Percentiles rank a stretch among this genome's conserved stretches.
These are phyloP conservation scores for Miscanthus sacchariflorus DNA, from an alignment of 202 grass and related monocot species.

Conservation along the genomic window DNA sequence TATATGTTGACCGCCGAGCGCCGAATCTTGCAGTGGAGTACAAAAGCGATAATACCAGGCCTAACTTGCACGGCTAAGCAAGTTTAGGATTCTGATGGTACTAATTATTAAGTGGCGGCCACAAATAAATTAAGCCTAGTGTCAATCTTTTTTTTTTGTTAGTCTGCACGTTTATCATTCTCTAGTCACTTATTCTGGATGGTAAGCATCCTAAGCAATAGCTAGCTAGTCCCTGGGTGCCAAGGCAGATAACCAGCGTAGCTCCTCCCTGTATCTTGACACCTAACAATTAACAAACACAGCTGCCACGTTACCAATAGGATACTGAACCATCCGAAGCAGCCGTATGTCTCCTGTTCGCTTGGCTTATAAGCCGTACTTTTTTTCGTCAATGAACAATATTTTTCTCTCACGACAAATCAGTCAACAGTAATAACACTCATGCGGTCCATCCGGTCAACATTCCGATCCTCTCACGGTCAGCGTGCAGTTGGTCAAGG, in stretches of 20 bases:
- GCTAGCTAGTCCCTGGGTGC: too few species aligned
- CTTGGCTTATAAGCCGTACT: too few species aligned
- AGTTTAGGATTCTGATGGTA: neutral
- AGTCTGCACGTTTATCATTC: neutral
- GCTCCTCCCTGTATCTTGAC: too few species aligned
- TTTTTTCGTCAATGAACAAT: too few species aligned
- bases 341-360: too few species aligned
- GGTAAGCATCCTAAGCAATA: neutral
- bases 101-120: neutral
- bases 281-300: too few species aligned
- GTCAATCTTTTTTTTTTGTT: neutral
- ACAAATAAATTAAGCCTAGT: neutral
- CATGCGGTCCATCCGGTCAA: neutral
- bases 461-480: neutral
- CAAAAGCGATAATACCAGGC: neutral
- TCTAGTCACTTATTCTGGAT: neutral
- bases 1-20: neutral
- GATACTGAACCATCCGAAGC: neutral
- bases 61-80: constrained; percentile 30
- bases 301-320: too few species aligned
- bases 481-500: constrained; percentile 23
- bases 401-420: too few species aligned
- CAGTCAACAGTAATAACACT: too few species aligned
- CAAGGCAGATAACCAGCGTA: too few species aligned
- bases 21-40: constrained; percentile 27